A percentile compares a stretch with the other conserved stretches of the same genome.
phyloP scores from a whole-genome alignment of 306 rosid species.

The Fagus sylvatica region DNA sequence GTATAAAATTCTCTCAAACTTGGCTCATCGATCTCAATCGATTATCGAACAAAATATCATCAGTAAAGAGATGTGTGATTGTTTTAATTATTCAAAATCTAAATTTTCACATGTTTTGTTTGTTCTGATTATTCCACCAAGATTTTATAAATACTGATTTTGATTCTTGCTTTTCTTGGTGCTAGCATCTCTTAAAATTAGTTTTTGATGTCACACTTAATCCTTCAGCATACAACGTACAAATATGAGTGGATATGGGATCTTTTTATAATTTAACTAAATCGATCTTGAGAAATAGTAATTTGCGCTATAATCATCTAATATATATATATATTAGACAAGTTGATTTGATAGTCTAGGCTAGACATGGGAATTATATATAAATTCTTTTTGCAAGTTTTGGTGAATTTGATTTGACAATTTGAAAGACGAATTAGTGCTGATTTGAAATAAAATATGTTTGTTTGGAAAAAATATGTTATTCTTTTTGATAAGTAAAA shows the following conservation, averaged over 20 bases:
- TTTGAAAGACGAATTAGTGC: background rate
- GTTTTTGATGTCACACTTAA: background rate
- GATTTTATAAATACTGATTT: background rate
- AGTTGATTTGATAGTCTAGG: background rate
- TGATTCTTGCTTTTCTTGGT: background rate
- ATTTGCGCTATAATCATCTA: no score
- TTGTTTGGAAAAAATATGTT: background rate
- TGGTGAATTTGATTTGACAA: background rate
- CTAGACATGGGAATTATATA: background rate
- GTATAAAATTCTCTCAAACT: constrained; percentile 4
- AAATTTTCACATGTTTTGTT: background rate
- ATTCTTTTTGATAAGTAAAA: background rate
- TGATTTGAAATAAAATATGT: background rate
- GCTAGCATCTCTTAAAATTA: background rate
- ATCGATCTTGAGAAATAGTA: no score
- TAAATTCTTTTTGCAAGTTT: background rate
- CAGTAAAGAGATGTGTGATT: background rate
- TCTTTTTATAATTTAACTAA: background rate
- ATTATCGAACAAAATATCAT: constrained; percentile 19
- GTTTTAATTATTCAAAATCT: background rate
- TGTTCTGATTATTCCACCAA: background rate
- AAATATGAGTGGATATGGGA: background rate
- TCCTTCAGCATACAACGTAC: background rate
- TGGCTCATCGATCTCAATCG: constrained; percentile 3
- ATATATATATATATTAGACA: background rate